Evolutionary conservation across 2,329 filamentous ascomycete genomes (phyloP).

Genomic region (Phoma sp.): DNA sequence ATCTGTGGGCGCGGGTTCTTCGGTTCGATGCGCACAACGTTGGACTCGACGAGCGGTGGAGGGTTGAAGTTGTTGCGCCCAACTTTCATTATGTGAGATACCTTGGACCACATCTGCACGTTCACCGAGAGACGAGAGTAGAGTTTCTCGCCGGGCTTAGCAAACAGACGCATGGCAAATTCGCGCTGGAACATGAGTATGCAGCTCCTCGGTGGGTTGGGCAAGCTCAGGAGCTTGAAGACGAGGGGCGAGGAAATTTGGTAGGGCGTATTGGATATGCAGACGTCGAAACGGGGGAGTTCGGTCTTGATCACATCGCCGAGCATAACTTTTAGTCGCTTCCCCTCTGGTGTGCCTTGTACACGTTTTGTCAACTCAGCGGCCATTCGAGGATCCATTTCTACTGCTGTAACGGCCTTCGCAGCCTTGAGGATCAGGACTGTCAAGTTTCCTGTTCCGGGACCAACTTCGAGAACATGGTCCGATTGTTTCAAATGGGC

Average conservation of each 20-base stretch:
- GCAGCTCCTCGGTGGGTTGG: conserved; percentile 80
- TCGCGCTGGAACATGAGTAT: conserved; percentile 98
- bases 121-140: conserved; percentile 94
- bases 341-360: conserved; percentile 79
- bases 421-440: conserved; percentile 87
- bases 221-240: conserved; percentile 85
- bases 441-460: conserved; percentile 88
- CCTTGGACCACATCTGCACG: conserved; percentile 87
- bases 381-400: conserved; percentile 95
- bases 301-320: conserved; percentile 92
- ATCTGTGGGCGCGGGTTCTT: conserved; percentile 87
- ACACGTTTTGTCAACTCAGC: conserved; percentile 94
- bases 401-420: conserved; percentile 83
- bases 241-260: conserved; percentile 89
- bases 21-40: conserved; percentile 87
- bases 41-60: conserved; percentile 89
- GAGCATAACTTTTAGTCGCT: conserved; percentile 84
- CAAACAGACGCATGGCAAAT: conserved; percentile 89
- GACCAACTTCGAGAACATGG: conserved; percentile 87
- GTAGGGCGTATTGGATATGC: conserved; percentile 80
- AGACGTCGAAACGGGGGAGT: conserved; percentile 77
- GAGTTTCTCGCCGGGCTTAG: conserved; percentile 84
- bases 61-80: conserved; percentile 97
- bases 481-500: conserved; percentile 89
- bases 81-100: conserved; percentile 84